Conservation (phyloP, 768 basidiomycete genomes). For the Macrolepiota fuliginosa region DNA sequence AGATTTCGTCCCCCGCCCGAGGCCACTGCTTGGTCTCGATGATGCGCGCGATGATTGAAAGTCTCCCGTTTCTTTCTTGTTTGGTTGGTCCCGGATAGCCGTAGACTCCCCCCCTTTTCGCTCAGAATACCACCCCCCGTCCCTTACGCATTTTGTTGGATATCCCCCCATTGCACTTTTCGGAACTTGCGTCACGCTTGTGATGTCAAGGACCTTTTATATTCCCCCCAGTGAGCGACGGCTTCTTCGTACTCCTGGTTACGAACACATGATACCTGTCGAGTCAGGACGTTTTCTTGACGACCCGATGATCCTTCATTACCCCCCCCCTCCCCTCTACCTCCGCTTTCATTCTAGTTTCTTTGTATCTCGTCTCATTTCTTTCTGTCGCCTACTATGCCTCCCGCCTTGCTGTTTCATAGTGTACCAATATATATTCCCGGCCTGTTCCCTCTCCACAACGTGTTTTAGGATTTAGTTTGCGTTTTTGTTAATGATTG, state of each 20-base stretch:
- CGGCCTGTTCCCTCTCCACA: neutral
- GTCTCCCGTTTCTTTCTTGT: neutral
- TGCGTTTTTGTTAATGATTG: neutral
- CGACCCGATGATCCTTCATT: no score
- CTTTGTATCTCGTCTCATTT: neutral
- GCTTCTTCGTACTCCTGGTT: no score
- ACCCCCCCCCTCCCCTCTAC: neutral
- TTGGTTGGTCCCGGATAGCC: conserved; percentile 3
- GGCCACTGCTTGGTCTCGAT: neutral
- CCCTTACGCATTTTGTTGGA: neutral
- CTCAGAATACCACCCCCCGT: neutral
- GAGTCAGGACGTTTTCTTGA: no score
- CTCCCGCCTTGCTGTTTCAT: neutral
- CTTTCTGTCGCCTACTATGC: neutral
- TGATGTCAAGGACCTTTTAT: no score
- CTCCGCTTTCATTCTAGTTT: neutral
- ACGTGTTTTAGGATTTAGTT: neutral
- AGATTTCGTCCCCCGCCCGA: neutral
- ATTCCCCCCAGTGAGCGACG: no score
- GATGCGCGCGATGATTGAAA: neutral
- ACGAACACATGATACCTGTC: no score
- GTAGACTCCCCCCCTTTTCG: neutral
- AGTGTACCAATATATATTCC: conserved; percentile 5
- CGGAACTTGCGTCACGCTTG: no score
- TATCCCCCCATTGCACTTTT: neutral